A percentile compares a stretch with the other conserved stretches of the same genome.
Conservation (phyloP, 1,284 basidiomycete genomes). For the Rhodotorula sp. region DNA sequence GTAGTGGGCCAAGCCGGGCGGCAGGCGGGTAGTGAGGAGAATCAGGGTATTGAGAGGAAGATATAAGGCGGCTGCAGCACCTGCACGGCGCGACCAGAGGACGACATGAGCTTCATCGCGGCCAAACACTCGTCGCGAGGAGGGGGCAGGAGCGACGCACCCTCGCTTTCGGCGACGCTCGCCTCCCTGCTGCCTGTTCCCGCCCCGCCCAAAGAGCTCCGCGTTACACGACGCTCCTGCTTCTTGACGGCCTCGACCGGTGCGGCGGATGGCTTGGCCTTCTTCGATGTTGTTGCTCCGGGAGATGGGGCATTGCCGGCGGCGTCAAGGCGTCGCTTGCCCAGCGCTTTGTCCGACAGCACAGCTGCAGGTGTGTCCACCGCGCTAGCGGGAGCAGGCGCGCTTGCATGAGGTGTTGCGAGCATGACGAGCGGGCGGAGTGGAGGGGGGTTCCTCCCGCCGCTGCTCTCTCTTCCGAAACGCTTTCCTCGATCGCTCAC, state of each 20-base stretch:
- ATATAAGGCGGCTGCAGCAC: not conserved
- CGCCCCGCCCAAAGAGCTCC: slow-evolving; percentile 6
- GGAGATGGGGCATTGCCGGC: not conserved
- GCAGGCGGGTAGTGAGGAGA: slow-evolving; percentile 16
- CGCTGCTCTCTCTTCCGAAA: too few species aligned
- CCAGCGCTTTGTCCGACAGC: slow-evolving; percentile 25
- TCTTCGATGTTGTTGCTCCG: not conserved
- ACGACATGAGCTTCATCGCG: not conserved
- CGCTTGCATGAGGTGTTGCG: not conserved
- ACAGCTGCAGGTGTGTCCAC: not conserved
- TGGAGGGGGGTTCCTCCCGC: not conserved
- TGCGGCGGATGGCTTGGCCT: not conserved
- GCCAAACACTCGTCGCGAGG: not conserved
- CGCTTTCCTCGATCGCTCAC: not conserved
- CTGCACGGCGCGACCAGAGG: not conserved
- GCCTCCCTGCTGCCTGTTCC: not conserved
- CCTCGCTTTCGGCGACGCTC: slow-evolving; percentile 1
- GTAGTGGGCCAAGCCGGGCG: slow-evolving; percentile 4
- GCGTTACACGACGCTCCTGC: slow-evolving; percentile 6
- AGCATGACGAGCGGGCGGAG: not conserved
- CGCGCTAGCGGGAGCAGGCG: not conserved
- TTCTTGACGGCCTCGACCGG: slow-evolving; percentile 8
- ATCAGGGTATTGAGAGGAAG: slow-evolving; percentile 30
- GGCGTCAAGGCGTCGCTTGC: slow-evolving; percentile 26
- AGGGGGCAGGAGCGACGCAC: slow-evolving; percentile 2